These are phyloP conservation scores for Nadsonia fulvescens DNA, from an alignment of 805 yeast species.

Conservation along the genomic window DNA sequence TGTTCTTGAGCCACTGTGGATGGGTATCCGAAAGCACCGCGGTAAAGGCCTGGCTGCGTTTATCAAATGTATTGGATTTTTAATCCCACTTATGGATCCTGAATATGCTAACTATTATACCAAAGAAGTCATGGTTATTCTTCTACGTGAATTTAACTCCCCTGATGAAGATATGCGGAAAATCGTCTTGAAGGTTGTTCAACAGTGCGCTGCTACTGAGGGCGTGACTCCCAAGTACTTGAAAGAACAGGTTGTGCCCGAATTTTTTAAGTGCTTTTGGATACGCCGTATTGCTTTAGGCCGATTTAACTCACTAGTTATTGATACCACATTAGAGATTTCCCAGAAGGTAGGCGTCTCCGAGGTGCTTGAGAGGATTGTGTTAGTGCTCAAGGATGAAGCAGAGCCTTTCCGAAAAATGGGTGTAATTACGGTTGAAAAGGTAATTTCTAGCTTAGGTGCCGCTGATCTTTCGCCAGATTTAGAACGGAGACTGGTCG, in stretches of 20 bases:
- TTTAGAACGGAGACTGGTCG: slow-evolving; percentile 49
- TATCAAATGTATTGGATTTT: slow-evolving; percentile 55
- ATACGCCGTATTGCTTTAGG: slow-evolving; percentile 50
- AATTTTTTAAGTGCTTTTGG: slow-evolving; percentile 65
- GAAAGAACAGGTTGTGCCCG: slow-evolving; percentile 32
- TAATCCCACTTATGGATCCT: slow-evolving; percentile 73
- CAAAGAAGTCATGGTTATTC: slow-evolving; percentile 46
- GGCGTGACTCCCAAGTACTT: slow-evolving; percentile 33
- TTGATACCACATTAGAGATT: slow-evolving; percentile 51
- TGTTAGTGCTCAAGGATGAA: slow-evolving; percentile 54
- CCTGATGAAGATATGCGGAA: slow-evolving; percentile 81
- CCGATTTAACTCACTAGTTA: slow-evolving; percentile 37
- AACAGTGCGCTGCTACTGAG: slow-evolving; percentile 43
- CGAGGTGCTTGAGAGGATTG: slow-evolving; percentile 36
- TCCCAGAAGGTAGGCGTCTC: slow-evolving; percentile 52
- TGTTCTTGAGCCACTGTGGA: slow-evolving; percentile 62
- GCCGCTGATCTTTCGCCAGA: slow-evolving; percentile 39
- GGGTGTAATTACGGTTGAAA: slow-evolving; percentile 56
- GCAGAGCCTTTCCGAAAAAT: slow-evolving; percentile 63
- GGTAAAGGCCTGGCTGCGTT: slow-evolving; percentile 66
- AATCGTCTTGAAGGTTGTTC: slow-evolving; percentile 50
- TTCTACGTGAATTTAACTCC: slow-evolving; percentile 54
- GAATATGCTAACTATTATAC: slow-evolving; percentile 70
- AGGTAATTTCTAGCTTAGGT: slow-evolving; percentile 32
- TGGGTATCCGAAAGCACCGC: slow-evolving; percentile 55